Evolutionary conservation across 495 filamentous ascomycete genomes (phyloP).

Genomic region (Podospora sp.): DNA sequence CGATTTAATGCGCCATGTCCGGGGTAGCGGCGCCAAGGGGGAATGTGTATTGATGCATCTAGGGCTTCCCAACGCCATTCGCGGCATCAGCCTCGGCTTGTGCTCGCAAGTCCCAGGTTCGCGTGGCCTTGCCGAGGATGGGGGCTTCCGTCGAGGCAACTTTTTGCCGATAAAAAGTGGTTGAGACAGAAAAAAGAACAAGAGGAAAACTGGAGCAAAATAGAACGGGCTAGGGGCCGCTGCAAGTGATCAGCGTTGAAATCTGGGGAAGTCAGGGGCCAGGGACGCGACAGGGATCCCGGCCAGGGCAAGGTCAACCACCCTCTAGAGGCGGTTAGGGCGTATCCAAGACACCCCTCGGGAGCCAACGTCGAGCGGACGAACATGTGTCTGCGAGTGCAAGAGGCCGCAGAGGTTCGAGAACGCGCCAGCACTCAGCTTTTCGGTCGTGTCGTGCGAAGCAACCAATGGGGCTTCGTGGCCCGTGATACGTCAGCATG

Average conservation of each 20-base stretch:
- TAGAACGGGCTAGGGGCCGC: neutral
- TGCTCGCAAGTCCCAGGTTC: neutral
- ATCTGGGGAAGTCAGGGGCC: slow-evolving; percentile 26
- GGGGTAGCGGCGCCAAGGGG: neutral
- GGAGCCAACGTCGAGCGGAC: neutral
- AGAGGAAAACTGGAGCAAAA: neutral
- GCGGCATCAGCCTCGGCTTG: neutral
- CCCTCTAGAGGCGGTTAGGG: neutral
- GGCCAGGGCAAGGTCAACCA: neutral
- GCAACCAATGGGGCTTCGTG: neutral
- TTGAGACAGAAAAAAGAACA: neutral
- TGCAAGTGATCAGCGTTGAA: slow-evolving; percentile 17
- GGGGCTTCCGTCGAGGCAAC: neutral
- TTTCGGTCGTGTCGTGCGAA: slow-evolving; percentile 1
- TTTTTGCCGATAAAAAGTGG: neutral
- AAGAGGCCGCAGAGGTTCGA: slow-evolving; percentile 5
- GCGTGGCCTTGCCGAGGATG: neutral
- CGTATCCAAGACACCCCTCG: neutral
- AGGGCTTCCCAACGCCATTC: neutral
- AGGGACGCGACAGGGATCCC: slow-evolving; percentile 5
- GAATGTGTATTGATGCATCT: neutral
- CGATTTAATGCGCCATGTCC: neutral
- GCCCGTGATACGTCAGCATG: neutral
- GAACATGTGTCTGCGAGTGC: neutral
- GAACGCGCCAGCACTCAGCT: slow-evolving; percentile 3